Base-by-base conservation (phyloP, 805 yeast species). In the Lachancea lanzarotensis region DNA sequence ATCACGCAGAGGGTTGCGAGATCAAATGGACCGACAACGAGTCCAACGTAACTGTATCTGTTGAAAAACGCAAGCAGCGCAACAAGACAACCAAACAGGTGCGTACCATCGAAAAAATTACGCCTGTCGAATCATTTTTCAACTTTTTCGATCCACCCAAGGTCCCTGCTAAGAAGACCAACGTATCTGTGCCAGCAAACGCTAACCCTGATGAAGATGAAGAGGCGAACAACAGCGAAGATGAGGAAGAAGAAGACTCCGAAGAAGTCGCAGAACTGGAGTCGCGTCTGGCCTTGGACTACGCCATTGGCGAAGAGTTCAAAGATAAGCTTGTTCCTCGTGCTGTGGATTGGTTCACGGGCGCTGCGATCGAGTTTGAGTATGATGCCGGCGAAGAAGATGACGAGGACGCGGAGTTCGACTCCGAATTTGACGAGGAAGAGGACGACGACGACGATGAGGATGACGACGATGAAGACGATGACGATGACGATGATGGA, bases 301-400 rank as follows among this genome's bases (percentile, higher is more conserved):
- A 93, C 71, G 93, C 89, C 62, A 74, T 93, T 51, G 98, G 98
- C 51, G 98, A 93, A 69, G 90, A 90, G 60, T 79, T 93, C 65
- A 93, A 93, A 73, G 98, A 93, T 67, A 85, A 93, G 67, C 76
- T 93, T 62, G 82, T 93, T 51, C 97, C 98, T 51, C 81, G 96
- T 63, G 98, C 98, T 42, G 78, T 93, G 58, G 98, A 91, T 66
- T 93, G 98, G 98, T 93, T 89, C 67, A 91, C 98, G 9, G 98
- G 98, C 39, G 88, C 88, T 53, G 98, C 98, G 19, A 75, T 91
- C 47, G 95, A 85, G 46, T 85, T 77, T 61, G 83, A 77, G 52
- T 78, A 72, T 40, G 72, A 69, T 49, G 76, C 75, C 29, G 86
- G 75, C 15, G 82, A 76, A 12, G 88, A 74, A 9, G 86, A 76